A percentile compares a stretch with the other conserved stretches of the same genome.
phyloP scores from a whole-genome alignment of 2,329 filamentous ascomycete species.

The Ramichloridium luteum region DNA sequence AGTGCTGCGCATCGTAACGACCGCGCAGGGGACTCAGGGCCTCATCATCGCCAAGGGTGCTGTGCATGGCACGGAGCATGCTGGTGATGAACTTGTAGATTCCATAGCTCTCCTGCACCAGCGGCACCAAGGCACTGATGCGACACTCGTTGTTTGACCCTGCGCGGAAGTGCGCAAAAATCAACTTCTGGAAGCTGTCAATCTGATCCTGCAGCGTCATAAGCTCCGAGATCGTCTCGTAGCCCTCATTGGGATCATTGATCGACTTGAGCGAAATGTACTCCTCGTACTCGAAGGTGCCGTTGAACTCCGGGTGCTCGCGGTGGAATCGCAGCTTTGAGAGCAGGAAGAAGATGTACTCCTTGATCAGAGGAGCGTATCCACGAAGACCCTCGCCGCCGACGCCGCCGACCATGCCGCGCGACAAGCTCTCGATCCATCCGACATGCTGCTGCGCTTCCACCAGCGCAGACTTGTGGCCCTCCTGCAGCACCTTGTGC shows the following conservation, averaged over 20 bases:
- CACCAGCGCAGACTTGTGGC: constrained; percentile 73
- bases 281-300: constrained; percentile 97
- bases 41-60: constrained; percentile 76
- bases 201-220: constrained; percentile 98
- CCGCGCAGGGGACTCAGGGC: constrained; percentile 77
- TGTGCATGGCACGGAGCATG: constrained; percentile 98
- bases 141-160: constrained; percentile 92
- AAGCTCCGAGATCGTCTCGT: constrained; percentile 90
- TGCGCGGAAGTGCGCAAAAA: constrained; percentile 90
- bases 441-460: constrained; percentile 79
- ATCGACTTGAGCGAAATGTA: constrained; percentile 97
- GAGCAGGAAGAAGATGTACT: constrained; percentile 92
- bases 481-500: constrained; percentile 95
- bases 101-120: constrained; percentile 96
- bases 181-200: constrained; percentile 94
- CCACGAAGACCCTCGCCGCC: constrained; percentile 54
- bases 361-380: constrained; percentile 83
- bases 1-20: constrained; percentile 90
- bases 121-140: constrained; percentile 81
- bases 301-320: constrained; percentile 95
- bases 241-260: constrained; percentile 96
- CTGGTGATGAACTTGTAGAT: constrained; percentile 99
- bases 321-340: constrained; percentile 95
- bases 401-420: constrained; percentile 64
- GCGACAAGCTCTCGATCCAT: constrained; percentile 87